Evolutionary conservation across 768 basidiomycete genomes (phyloP).

Genomic region (Kwoniella europaea): DNA sequence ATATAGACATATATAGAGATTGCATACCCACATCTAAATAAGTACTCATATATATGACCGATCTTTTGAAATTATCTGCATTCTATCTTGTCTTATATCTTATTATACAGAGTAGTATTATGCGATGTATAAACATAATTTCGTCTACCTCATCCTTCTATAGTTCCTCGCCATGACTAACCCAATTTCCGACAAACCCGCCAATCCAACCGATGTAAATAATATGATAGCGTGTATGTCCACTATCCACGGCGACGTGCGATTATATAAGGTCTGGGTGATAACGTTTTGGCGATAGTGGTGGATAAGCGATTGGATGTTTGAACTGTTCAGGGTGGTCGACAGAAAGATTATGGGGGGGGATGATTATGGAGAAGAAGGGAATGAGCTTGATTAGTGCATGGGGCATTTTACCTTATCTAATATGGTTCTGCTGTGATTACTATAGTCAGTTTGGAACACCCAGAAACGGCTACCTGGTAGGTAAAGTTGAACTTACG

Average conservation of each 20-base stretch:
- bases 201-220: neutral
- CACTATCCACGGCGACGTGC: neutral
- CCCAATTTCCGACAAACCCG: neutral
- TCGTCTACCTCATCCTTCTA: too few species aligned
- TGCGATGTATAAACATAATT: neutral
- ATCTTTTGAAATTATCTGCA: too few species aligned
- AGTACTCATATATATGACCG: neutral
- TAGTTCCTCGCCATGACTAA: too few species aligned
- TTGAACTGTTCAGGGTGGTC: neutral
- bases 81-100: too few species aligned
- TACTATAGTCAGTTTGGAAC: too few species aligned
- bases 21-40: neutral
- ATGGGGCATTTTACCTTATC: neutral
- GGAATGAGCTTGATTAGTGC: neutral
- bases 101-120: neutral
- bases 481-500: neutral
- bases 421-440: neutral
- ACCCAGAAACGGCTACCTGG: neutral
- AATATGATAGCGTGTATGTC: neutral
- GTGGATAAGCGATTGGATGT: neutral
- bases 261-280: neutral
- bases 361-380: neutral
- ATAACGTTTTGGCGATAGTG: neutral
- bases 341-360: neutral
- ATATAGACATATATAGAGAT: neutral